These are phyloP conservation scores for Sonneratia alba DNA, from an alignment of 345 rosid species.

Conservation along the genomic window DNA sequence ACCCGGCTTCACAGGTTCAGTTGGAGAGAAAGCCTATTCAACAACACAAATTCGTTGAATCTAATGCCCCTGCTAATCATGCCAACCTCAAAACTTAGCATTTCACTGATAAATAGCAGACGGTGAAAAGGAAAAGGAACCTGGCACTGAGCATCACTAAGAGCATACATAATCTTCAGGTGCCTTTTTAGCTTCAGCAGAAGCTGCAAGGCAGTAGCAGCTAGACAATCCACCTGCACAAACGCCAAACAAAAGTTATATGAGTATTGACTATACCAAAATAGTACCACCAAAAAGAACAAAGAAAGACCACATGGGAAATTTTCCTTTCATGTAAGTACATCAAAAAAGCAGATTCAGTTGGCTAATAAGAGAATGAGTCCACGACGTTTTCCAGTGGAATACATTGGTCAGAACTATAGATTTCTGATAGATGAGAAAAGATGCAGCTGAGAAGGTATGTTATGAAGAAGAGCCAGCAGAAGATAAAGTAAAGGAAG, in stretches of 20 bases:
- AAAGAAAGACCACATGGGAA: neutral
- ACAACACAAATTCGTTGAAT: neutral
- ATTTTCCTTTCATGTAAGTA: neutral
- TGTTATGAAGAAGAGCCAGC: no score
- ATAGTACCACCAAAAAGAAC: neutral
- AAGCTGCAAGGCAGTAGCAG: slow-evolving; percentile 78
- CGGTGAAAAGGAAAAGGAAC: slow-evolving; percentile 22
- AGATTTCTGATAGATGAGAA: no score
- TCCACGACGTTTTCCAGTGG: neutral
- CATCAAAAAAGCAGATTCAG: neutral
- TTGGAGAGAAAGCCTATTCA: slow-evolving; percentile 80
- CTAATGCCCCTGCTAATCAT: neutral
- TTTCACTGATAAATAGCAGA: neutral
- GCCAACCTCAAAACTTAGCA: neutral
- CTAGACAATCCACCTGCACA: slow-evolving; percentile 60
- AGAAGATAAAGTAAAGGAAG: no score
- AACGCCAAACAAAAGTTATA: slow-evolving; percentile 3
- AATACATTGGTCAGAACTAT: neutral
- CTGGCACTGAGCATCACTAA: slow-evolving; percentile 93
- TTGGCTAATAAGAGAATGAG: neutral
- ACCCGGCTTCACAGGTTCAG: slow-evolving; percentile 64
- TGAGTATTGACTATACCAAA: neutral
- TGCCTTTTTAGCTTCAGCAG: slow-evolving; percentile 90
- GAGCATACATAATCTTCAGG: slow-evolving; percentile 73
- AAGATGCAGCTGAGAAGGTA: no score